phyloP scores from a whole-genome alignment of 352 stramenopile genomes.

The Pythium angustatum region DNA sequence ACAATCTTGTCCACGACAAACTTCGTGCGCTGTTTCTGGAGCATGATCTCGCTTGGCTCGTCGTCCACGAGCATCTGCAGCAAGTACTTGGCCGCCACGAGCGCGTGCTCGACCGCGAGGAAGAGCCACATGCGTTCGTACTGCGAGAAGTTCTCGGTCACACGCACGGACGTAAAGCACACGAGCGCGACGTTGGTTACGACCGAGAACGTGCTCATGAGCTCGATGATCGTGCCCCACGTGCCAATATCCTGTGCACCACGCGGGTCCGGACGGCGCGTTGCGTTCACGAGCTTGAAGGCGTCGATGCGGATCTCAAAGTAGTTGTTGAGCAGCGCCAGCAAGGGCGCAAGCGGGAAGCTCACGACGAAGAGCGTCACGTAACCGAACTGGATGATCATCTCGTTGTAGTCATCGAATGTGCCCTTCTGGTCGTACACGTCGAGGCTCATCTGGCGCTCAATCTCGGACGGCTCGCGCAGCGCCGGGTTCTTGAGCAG shows the following conservation, averaged over 20 bases:
- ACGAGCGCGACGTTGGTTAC: slow-evolving; percentile 94
- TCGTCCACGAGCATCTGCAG: slow-evolving; percentile 71
- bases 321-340: slow-evolving; percentile 91
- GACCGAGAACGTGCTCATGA: slow-evolving; percentile 88
- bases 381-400: slow-evolving; percentile 91
- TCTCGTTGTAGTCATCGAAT: slow-evolving; percentile 88
- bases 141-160: slow-evolving; percentile 44
- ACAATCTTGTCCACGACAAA: slow-evolving; percentile 81
- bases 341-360: slow-evolving; percentile 89
- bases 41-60: slow-evolving; percentile 58
- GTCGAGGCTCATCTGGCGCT: slow-evolving; percentile 62
- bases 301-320: slow-evolving; percentile 92
- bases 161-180: slow-evolving; percentile 86
- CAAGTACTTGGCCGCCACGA: slow-evolving; percentile 72
- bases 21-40: slow-evolving; percentile 69
- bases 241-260: slow-evolving; percentile 90
- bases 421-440: slow-evolving; percentile 75
- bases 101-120: slow-evolving; percentile 58
- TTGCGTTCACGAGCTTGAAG: slow-evolving; percentile 79
- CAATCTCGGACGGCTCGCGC: slow-evolving; percentile 50
- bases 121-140: slow-evolving; percentile 65
- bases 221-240: slow-evolving; percentile 90
- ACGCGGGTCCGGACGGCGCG: slow-evolving; percentile 69
- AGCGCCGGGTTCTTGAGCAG: slow-evolving; percentile 36
- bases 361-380: slow-evolving; percentile 93